These are phyloP conservation scores for Mycena crocata DNA, from an alignment of 768 basidiomycete genomes.

Conservation along the genomic window DNA sequence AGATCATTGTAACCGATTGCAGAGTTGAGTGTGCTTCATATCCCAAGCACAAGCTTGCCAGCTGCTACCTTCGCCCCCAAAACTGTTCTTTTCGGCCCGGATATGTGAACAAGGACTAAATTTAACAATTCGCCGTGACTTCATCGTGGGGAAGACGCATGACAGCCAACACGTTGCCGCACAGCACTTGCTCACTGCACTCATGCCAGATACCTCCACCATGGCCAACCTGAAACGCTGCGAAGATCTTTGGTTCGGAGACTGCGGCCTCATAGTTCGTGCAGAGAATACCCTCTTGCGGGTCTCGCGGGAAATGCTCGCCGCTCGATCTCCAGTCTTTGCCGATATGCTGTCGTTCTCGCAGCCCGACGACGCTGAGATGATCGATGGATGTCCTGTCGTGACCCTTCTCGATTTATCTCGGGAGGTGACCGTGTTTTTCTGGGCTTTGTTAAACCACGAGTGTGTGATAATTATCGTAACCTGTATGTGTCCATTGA, in stretches of 20 bases:
- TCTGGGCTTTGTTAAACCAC: not conserved
- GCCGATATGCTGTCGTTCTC: conserved; percentile 28
- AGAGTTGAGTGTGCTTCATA: too few species aligned
- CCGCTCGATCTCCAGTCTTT: conserved; percentile 23
- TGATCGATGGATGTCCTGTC: conserved; percentile 4
- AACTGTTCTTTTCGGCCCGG: too few species aligned
- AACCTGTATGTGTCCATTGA: not conserved
- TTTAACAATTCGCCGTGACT: too few species aligned
- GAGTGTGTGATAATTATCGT: too few species aligned
- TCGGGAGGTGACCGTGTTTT: not conserved
- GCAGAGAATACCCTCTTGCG: conserved; percentile 8
- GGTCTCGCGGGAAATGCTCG: conserved; percentile 16
- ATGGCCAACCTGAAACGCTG: not conserved
- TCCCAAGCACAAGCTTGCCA: too few species aligned
- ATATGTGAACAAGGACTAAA: too few species aligned
- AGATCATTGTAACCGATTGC: too few species aligned
- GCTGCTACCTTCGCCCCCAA: too few species aligned
- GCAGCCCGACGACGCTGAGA: conserved; percentile 2
- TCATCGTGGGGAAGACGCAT: not conserved
- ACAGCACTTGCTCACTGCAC: not conserved
- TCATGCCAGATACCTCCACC: not conserved
- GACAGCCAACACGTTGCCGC: not conserved
- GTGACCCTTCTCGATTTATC: not conserved
- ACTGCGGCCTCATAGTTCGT: conserved; percentile 23
- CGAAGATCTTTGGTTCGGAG: conserved; percentile 20